Evolutionary conservation across 2,329 filamentous ascomycete genomes (phyloP), one percentile per base, ranked within the genome.

Genomic region (Helminthosporium solani): DNA sequence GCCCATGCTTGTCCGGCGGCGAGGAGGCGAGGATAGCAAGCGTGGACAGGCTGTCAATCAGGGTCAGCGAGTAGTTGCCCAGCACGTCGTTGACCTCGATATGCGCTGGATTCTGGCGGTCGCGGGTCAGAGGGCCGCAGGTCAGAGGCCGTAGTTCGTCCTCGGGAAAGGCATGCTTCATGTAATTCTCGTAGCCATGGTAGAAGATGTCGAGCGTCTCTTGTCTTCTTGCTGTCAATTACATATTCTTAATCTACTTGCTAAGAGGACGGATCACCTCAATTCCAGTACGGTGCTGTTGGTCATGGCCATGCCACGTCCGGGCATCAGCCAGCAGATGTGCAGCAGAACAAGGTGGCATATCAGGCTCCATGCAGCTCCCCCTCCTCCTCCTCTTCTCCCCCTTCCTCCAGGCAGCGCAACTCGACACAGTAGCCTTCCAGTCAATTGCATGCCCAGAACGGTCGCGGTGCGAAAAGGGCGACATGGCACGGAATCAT

Each of bases 101-200:
- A 63, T 95, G 87, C 46, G 80, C 80, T 1, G 88, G 86, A 65
- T 96, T 88, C 38, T 83, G 76, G 60, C 82, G 81, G 73, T 96
- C 91, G 70, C 94, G 86, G 33, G 88, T 90, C 61, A 97, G 77
- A 5, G 94, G 90, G 14, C 76, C 76, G 72, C 94, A 99, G 20
- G 89, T 85, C 16, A 99, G 75, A 7, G 94, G 94, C 36, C 89
- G 87, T 46, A 99, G 77, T 82, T 94, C 94, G 65, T 99, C 94
- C 71, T 97, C 94, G 11, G 94, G 94, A 64, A 96, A 99, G 47
- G 91, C 94, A 70, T 95, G 79, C 55, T 82, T 74, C 85, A 96
- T 94, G 75, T 99, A 99, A 70, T 92, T 95, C 73, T 91, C 85
- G 75, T 85, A 97, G 49, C 94, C 94, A 77, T 99, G 94, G 71